These are phyloP conservation scores for Boletus semigastroideus DNA, from an alignment of 1,284 basidiomycete species.

Conservation along the genomic window DNA sequence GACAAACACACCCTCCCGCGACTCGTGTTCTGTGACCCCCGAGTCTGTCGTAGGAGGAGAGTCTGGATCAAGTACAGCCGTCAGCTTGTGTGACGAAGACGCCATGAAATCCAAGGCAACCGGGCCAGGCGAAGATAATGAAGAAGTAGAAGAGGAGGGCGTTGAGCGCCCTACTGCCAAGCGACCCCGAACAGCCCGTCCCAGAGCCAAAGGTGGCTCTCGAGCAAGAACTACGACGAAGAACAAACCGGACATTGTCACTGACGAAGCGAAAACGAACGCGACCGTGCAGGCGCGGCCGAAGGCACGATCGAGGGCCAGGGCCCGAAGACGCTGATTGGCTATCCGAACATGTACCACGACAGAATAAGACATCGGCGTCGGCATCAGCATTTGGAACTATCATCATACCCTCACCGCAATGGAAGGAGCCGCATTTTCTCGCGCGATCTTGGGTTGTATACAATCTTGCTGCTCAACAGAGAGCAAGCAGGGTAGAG, in stretches of 20 bases:
- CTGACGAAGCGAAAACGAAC: conserved; percentile 18
- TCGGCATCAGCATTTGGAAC: conserved; percentile 6
- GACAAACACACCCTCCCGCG: conserved; percentile 19
- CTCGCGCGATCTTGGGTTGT: conserved; percentile 27
- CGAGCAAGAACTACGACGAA: conserved; percentile 19
- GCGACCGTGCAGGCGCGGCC: conserved; percentile 27
- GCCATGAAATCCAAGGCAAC: conserved; percentile 21
- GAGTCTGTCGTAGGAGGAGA: conserved; percentile 30
- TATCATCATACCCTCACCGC: conserved; percentile 22
- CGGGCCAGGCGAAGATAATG: conserved; percentile 17
- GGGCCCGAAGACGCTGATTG: conserved; percentile 30
- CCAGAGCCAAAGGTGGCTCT: conserved; percentile 27
- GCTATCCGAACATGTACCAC: conserved; percentile 8
- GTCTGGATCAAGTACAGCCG: conserved; percentile 35
- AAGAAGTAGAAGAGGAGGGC: conserved; percentile 15
- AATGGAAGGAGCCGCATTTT: conserved; percentile 24
- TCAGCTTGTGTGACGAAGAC: conserved; percentile 32
- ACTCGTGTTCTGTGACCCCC: conserved; percentile 24
- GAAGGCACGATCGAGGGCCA: conserved; percentile 33
- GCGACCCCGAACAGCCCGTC: conserved; percentile 19
- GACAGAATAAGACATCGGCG: conserved; percentile 13
- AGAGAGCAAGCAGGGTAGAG: conserved; percentile 2
- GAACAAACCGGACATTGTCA: conserved; percentile 15
- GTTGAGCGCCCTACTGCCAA: conserved; percentile 19
- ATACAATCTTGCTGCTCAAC: conserved; percentile 14